A percentile compares a stretch with the other conserved stretches of the same genome.
phyloP scores from a whole-genome alignment of 495 filamentous ascomycete genomes.

The Aspergillus heteromorphus region DNA sequence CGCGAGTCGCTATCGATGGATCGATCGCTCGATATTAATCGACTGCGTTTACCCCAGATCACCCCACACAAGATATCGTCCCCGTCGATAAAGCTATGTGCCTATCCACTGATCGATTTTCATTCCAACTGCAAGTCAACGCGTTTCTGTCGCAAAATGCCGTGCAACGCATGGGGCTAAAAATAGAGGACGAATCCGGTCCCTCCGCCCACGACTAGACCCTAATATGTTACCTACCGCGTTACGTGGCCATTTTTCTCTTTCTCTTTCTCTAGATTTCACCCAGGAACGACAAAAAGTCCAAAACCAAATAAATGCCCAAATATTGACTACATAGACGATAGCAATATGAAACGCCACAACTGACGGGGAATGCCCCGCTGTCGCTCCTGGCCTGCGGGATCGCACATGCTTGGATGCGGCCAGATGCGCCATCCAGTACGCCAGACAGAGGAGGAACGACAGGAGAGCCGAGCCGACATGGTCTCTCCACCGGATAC shows the following conservation, averaged over 20 bases:
- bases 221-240: background rate
- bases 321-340: slow-evolving; percentile 11
- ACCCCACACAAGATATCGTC: too few species aligned
- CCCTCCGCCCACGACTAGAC: background rate
- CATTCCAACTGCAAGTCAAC: too few species aligned
- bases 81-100: too few species aligned
- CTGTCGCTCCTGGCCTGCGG: slow-evolving; percentile 6
- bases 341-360: slow-evolving; percentile 13
- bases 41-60: too few species aligned
- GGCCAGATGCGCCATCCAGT: slow-evolving; percentile 5
- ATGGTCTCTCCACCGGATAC: background rate
- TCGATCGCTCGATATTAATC: too few species aligned
- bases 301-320: slow-evolving; percentile 3
- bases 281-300: background rate
- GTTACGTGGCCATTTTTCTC: background rate
- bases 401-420: slow-evolving; percentile 1
- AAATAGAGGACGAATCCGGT: slow-evolving; percentile 7
- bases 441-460: slow-evolving; percentile 7
- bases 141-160: background rate
- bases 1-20: too few species aligned
- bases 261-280: background rate
- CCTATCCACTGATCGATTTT: too few species aligned
- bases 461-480: background rate
- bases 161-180: slow-evolving; percentile 1
- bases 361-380: slow-evolving; percentile 5